phyloP scores from a whole-genome alignment of 2,329 filamentous ascomycete genomes.

The Thielaviopsis euricoi region DNA sequence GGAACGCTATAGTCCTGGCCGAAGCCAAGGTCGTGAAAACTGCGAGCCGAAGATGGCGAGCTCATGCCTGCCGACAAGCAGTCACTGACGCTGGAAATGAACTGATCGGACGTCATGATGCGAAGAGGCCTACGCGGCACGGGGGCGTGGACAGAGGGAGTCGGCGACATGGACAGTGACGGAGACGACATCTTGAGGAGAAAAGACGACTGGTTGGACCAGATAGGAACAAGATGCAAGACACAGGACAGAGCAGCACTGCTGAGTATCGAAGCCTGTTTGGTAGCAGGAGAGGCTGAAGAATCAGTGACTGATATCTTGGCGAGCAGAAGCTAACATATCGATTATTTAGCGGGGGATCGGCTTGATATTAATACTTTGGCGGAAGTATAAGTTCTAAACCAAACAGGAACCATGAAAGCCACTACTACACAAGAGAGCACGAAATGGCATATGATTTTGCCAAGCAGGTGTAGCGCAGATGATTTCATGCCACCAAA shows the following conservation, averaged over 20 bases:
- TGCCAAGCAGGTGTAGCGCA: neutral
- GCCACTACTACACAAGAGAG: neutral
- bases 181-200: neutral
- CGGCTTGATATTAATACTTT: neutral
- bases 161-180: neutral
- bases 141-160: conserved; percentile 26
- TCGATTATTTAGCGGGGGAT: neutral
- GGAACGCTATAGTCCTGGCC: conserved; percentile 47
- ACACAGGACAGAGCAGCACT: neutral
- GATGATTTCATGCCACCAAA: neutral
- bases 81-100: conserved; percentile 36
- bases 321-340: neutral
- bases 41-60: conserved; percentile 25
- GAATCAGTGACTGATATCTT: neutral
- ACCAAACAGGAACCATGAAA: neutral
- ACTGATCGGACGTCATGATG: conserved; percentile 31
- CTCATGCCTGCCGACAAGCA: conserved; percentile 28
- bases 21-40: conserved; percentile 42
- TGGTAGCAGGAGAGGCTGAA: neutral
- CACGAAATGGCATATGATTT: neutral
- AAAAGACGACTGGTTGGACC: neutral
- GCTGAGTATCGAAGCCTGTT: neutral
- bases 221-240: too few species aligned
- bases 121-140: conserved; percentile 28
- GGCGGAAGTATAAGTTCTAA: neutral